phyloP scores from a whole-genome alignment of 768 basidiomycete species.

The Nidula microcarpa region DNA sequence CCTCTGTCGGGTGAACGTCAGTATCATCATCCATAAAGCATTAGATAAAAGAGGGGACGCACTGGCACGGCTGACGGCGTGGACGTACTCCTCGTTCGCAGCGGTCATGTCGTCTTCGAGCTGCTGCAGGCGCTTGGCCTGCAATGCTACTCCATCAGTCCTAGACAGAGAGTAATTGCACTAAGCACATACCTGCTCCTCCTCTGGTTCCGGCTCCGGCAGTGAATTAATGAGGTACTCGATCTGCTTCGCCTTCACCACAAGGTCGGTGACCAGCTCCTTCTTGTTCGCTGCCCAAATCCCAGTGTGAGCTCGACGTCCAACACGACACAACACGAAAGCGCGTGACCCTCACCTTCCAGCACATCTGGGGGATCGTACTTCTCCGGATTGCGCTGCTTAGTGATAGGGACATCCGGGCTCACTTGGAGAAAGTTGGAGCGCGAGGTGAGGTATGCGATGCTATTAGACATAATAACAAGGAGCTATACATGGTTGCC shows the following conservation, averaged over 20 bases:
- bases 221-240: conserved; percentile 80
- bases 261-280: conserved; percentile 79
- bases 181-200: conserved; percentile 53
- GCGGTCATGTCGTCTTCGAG: conserved; percentile 69
- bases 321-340: neutral
- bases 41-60: conserved; percentile 22
- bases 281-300: conserved; percentile 64
- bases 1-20: conserved; percentile 33
- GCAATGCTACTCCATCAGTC: neutral
- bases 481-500: conserved; percentile 52
- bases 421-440: conserved; percentile 79
- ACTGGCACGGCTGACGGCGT: conserved; percentile 77
- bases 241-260: conserved; percentile 86
- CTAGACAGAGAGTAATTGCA: neutral
- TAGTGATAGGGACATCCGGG: conserved; percentile 79
- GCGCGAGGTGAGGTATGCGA: conserved; percentile 75
- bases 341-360: conserved; percentile 46
- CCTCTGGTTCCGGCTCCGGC: conserved; percentile 76
- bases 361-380: conserved; percentile 72
- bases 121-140: conserved; percentile 65
- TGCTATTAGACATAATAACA: conserved; percentile 81
- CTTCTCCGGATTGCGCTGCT: conserved; percentile 68
- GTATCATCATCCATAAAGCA: neutral
- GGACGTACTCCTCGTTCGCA: conserved; percentile 74
- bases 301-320: neutral